These are phyloP conservation scores for Cladosporium sphaerospermum DNA, from an alignment of 2,329 filamentous ascomycete species.

Conservation along the genomic window DNA sequence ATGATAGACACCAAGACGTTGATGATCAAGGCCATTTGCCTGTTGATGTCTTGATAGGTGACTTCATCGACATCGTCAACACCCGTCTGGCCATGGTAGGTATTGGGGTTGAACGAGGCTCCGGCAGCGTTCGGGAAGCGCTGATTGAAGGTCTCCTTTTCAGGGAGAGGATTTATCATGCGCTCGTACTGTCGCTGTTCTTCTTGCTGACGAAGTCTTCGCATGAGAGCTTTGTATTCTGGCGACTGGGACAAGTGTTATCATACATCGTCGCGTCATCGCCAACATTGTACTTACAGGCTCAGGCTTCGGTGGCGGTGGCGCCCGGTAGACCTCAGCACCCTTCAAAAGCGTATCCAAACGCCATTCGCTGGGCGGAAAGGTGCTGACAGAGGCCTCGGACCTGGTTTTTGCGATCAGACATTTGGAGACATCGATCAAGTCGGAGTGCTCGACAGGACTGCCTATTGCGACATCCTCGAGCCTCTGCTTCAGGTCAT, in stretches of 20 bases:
- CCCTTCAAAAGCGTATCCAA: slow-evolving; percentile 68
- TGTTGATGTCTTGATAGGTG: slow-evolving; percentile 66
- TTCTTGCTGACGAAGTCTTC: slow-evolving; percentile 71
- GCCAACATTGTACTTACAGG: slow-evolving; percentile 50
- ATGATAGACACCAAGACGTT: slow-evolving; percentile 86
- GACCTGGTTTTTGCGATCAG: slow-evolving; percentile 30
- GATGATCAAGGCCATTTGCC: slow-evolving; percentile 77
- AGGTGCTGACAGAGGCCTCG: too few relatives aligned
- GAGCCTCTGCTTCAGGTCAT: slow-evolving; percentile 12
- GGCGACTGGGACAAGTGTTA: slow-evolving; percentile 49
- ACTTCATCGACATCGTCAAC: slow-evolving; percentile 53
- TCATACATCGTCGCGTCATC: slow-evolving; percentile 1
- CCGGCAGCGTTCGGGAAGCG: slow-evolving; percentile 48
- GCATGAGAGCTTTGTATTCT: slow-evolving; percentile 85
- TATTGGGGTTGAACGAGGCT: slow-evolving; percentile 34
- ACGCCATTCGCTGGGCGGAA: slow-evolving; percentile 32
- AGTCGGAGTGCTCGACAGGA: slow-evolving; percentile 65
- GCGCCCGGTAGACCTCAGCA: slow-evolving; percentile 66
- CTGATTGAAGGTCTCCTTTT: slow-evolving; percentile 54
- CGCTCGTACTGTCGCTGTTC: slow-evolving; percentile 76
- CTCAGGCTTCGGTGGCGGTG: slow-evolving; percentile 71
- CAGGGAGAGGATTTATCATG: slow-evolving; percentile 60
- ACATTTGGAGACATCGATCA: slow-evolving; percentile 55
- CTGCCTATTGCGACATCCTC: slow-evolving; percentile 45
- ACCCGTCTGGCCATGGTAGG: slow-evolving; percentile 32